Percentiles rank a stretch among this genome's conserved stretches.
Evolutionary conservation across 139 green algal species (phyloP).

Genomic region (Gonium pectorale): DNA sequence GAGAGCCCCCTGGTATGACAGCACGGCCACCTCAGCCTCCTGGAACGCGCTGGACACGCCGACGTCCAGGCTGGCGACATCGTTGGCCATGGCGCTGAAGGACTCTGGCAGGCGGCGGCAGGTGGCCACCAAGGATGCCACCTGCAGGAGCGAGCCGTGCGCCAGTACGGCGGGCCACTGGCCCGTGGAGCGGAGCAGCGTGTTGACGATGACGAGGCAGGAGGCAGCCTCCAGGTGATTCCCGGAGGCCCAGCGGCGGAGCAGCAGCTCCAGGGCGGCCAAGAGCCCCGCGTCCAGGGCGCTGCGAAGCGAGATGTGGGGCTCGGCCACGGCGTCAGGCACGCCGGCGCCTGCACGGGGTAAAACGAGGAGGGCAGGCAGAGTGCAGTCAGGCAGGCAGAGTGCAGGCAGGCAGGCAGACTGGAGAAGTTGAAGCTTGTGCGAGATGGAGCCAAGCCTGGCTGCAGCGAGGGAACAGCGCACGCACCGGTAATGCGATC

Average conservation of each 20-base stretch:
- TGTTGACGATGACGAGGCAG: background rate
- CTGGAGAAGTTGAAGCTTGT: too few relatives aligned
- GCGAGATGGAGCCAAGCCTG: too few relatives aligned
- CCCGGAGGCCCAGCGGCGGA: background rate
- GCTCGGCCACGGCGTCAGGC: too few relatives aligned
- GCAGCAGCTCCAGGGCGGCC: background rate
- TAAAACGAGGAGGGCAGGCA: too few relatives aligned
- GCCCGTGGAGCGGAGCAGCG: background rate
- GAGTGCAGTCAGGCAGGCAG: too few relatives aligned
- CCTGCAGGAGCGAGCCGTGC: background rate
- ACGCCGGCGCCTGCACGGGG: too few relatives aligned
- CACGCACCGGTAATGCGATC: too few relatives aligned
- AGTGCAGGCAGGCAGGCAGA: too few relatives aligned
- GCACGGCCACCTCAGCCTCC: background rate
- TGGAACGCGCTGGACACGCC: background rate
- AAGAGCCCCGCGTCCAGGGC: background rate
- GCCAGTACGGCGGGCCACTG: slow-evolving; percentile 1
- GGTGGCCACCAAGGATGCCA: background rate
- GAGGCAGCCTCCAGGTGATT: background rate
- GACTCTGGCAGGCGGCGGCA: background rate
- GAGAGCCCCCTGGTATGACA: too few relatives aligned
- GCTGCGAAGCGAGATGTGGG: slow-evolving; percentile 4
- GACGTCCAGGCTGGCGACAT: background rate
- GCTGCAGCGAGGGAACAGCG: too few relatives aligned
- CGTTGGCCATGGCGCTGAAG: background rate